Conservation (phyloP, 1,139 yeast species). For the Candida glucosophila region DNA sequence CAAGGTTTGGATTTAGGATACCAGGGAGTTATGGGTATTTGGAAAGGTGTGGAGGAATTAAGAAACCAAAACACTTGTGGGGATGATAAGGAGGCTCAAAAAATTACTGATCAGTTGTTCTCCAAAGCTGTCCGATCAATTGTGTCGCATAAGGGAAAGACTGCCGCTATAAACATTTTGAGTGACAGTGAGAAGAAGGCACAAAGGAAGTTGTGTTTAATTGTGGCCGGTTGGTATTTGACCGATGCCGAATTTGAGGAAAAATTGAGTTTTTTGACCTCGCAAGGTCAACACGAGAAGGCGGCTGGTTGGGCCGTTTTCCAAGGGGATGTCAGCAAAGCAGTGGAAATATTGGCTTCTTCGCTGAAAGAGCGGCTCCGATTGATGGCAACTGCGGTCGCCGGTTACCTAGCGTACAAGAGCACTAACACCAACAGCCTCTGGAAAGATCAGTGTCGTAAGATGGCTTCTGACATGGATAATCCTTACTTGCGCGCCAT, state of each 20-base stretch:
- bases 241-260: constrained; percentile 70
- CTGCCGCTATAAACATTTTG: constrained; percentile 37
- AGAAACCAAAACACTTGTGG: constrained; percentile 33
- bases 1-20: constrained; percentile 72
- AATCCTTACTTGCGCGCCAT: constrained; percentile 87
- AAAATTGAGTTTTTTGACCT: constrained; percentile 49
- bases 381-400: constrained; percentile 87
- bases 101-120: constrained; percentile 35
- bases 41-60: constrained; percentile 73
- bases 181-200: constrained; percentile 43
- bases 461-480: constrained; percentile 77
- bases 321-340: constrained; percentile 78
- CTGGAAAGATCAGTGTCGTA: constrained; percentile 91
- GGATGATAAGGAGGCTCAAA: constrained; percentile 24
- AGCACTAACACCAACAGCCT: constrained; percentile 58
- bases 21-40: constrained; percentile 82
- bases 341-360: constrained; percentile 60
- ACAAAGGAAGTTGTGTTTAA: constrained; percentile 71
- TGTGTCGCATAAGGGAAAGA: constrained; percentile 33
- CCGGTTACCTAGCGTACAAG: constrained; percentile 80
- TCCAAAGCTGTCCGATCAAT: constrained; percentile 36
- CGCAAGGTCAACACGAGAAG: constrained; percentile 61
- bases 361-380: constrained; percentile 57
- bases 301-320: constrained; percentile 99
- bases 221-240: constrained; percentile 89